Evolutionary conservation across 2,329 filamentous ascomycete species (phyloP).

Genomic region (Parastagonospora nodorum): DNA sequence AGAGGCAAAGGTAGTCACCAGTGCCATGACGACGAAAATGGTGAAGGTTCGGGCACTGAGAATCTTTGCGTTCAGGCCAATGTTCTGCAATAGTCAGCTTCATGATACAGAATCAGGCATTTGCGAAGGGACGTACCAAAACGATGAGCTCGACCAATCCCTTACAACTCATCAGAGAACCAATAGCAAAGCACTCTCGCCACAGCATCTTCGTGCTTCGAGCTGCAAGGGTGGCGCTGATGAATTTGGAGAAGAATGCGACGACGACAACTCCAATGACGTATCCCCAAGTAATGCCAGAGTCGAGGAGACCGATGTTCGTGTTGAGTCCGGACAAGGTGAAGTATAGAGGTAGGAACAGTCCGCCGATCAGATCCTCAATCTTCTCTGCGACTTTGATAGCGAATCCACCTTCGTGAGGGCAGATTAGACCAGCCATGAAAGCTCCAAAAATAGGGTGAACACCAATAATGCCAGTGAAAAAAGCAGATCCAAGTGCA

Average conservation of each 20-base stretch:
- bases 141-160: constrained; percentile 94
- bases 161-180: constrained; percentile 94
- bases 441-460: constrained; percentile 96
- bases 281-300: constrained; percentile 85
- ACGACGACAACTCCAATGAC: constrained; percentile 81
- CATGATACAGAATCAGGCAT: neutral
- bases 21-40: constrained; percentile 93
- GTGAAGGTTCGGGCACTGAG: constrained; percentile 83
- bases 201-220: constrained; percentile 78
- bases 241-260: constrained; percentile 84
- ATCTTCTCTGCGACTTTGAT: constrained; percentile 94
- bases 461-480: constrained; percentile 87
- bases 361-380: constrained; percentile 82
- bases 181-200: constrained; percentile 88
- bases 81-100: constrained; percentile 59
- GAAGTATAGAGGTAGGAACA: constrained; percentile 92
- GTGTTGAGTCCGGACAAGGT: constrained; percentile 89
- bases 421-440: constrained; percentile 84
- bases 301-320: constrained; percentile 80
- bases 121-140: constrained; percentile 62
- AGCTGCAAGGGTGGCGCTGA: constrained; percentile 80
- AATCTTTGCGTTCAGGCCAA: constrained; percentile 82
- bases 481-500: constrained; percentile 79
- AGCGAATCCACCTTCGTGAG: constrained; percentile 85
- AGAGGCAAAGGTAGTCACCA: constrained; percentile 83